Conservation (phyloP, 345 rosid genomes). For the Brassica carinata region DNA sequence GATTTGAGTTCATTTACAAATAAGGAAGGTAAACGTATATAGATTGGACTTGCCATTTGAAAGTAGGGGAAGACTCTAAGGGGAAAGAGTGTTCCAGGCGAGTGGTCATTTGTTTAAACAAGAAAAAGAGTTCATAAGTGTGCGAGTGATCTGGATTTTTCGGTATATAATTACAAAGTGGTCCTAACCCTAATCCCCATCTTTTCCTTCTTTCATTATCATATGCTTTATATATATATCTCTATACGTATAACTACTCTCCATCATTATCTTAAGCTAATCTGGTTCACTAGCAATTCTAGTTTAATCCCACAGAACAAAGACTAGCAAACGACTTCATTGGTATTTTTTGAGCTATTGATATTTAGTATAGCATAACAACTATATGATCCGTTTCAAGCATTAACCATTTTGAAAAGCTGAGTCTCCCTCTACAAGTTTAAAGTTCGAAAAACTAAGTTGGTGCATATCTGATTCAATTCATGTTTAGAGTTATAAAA, state of each 20-base stretch:
- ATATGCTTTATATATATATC: conserved; percentile 14
- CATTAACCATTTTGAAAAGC: neutral
- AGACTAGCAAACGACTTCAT: conserved; percentile 22
- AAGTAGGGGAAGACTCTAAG: conserved; percentile 9
- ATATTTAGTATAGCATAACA: neutral
- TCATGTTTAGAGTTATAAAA: neutral
- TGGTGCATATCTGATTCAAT: neutral
- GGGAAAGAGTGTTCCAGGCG: conserved; percentile 7
- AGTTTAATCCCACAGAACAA: conserved; percentile 26
- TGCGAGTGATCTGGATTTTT: conserved; percentile 22
- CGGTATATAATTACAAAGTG: conserved; percentile 33
- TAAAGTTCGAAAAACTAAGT: neutral
- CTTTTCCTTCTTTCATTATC: conserved; percentile 28
- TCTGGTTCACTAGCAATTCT: conserved; percentile 14
- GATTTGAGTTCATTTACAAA: conserved; percentile 2
- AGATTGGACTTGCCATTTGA: conserved; percentile 7
- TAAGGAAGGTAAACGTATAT: neutral
- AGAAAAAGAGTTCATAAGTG: conserved; percentile 13
- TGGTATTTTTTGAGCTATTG: neutral
- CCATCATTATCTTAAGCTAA: conserved; percentile 37
- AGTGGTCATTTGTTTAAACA: conserved; percentile 34
- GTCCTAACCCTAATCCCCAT: conserved; percentile 38
- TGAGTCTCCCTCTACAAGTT: neutral
- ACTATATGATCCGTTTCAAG: conserved; percentile 3
- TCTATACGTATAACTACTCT: conserved; percentile 26